These are phyloP conservation scores for Cairneyella variabilis DNA, from an alignment of 495 filamentous ascomycete species.

Conservation along the genomic window DNA sequence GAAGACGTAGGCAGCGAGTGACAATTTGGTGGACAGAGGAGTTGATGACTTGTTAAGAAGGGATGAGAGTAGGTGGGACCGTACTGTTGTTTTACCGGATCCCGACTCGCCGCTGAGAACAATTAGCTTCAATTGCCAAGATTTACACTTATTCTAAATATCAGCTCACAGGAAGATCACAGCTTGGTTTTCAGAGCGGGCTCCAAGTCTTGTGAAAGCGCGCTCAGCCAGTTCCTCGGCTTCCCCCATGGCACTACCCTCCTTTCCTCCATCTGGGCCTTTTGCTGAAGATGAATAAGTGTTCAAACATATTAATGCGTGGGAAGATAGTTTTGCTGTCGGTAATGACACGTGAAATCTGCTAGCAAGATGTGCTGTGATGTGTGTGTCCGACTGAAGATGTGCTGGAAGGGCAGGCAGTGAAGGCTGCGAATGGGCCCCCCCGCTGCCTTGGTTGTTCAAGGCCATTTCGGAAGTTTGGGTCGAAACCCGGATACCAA, in stretches of 20 bases:
- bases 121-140: slow-evolving; percentile 2
- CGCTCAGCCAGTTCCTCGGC: slow-evolving; percentile 85
- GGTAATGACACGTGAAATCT: slow-evolving; percentile 89
- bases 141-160: neutral
- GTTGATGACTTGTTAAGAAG: slow-evolving; percentile 85
- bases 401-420: slow-evolving; percentile 84
- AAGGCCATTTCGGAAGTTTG: slow-evolving; percentile 20
- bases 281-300: slow-evolving; percentile 85
- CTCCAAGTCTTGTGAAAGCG: slow-evolving; percentile 80
- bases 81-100: slow-evolving; percentile 90
- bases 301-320: slow-evolving; percentile 86
- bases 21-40: slow-evolving; percentile 86
- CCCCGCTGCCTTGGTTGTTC: slow-evolving; percentile 37
- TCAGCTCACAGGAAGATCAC: slow-evolving; percentile 80
- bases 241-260: slow-evolving; percentile 80
- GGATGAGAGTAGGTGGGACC: slow-evolving; percentile 79
- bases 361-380: slow-evolving; percentile 93
- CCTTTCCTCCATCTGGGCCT: slow-evolving; percentile 82
- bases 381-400: slow-evolving; percentile 91
- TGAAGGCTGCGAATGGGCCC: slow-evolving; percentile 83
- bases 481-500: slow-evolving; percentile 24
- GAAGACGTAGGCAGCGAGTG: slow-evolving; percentile 89
- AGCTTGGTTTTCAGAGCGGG: slow-evolving; percentile 87
- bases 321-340: slow-evolving; percentile 81
- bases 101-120: slow-evolving; percentile 80